Evolutionary conservation across 768 basidiomycete genomes (phyloP).

Genomic region (Roridomyces roridus): DNA sequence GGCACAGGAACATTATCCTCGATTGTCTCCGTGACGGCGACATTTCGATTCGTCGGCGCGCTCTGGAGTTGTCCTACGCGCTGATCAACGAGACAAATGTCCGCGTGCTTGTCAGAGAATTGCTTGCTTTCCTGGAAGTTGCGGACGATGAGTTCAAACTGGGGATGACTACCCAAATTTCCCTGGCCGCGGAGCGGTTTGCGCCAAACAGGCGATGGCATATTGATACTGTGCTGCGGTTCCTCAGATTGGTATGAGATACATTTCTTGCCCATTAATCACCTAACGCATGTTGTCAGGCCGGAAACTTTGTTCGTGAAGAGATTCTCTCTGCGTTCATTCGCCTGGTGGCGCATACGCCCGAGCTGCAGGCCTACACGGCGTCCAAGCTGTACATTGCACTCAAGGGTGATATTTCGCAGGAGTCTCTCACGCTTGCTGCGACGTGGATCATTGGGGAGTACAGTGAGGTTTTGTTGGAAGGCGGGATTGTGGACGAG

Average conservation of each 20-base stretch:
- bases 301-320: constrained; percentile 97
- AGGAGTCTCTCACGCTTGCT: constrained; percentile 92
- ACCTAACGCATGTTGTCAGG: constrained; percentile 51
- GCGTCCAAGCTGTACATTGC: constrained; percentile 90
- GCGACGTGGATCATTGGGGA: constrained; percentile 97
- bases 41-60: constrained; percentile 96
- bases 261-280: constrained; percentile 12
- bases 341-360: constrained; percentile 94
- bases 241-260: constrained; percentile 88
- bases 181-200: constrained; percentile 92
- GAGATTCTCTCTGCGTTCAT: constrained; percentile 96
- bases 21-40: constrained; percentile 99
- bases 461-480: constrained; percentile 89
- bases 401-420: constrained; percentile 90
- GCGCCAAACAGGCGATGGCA: constrained; percentile 99
- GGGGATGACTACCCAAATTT: constrained; percentile 97
- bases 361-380: constrained; percentile 95
- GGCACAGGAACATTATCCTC: constrained; percentile 97
- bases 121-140: constrained; percentile 95
- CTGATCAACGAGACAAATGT: constrained; percentile 96
- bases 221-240: constrained; percentile 94
- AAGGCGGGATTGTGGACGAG: constrained; percentile 79
- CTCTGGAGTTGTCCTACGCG: constrained; percentile 95
- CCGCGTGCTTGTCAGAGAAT: constrained; percentile 87
- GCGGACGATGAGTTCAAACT: constrained; percentile 99